Conservation (phyloP, 2,329 filamentous ascomycete genomes). For the Amylocarpus encephaloides region DNA sequence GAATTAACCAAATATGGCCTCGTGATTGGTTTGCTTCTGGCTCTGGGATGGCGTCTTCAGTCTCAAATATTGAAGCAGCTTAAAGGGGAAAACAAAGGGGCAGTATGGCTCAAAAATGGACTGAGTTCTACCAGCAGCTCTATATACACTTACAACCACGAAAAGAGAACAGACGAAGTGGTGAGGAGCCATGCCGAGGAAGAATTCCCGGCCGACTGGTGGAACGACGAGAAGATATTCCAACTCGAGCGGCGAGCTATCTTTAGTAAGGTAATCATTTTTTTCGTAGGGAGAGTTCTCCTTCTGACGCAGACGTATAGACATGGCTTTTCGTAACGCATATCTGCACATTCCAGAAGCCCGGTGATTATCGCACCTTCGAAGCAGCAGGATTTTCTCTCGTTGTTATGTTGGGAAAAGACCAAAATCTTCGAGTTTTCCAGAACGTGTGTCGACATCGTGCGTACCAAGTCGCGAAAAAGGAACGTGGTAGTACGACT, state of each 20-base stretch:
- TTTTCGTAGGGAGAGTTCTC: not conserved
- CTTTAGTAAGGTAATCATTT: slow-evolving; percentile 24
- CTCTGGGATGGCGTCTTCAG: too few relatives aligned
- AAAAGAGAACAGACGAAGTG: too few relatives aligned
- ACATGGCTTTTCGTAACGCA: slow-evolving; percentile 27
- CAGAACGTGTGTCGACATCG: slow-evolving; percentile 30
- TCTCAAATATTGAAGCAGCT: too few relatives aligned
- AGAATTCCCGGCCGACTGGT: slow-evolving; percentile 13
- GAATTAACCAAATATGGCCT: too few relatives aligned
- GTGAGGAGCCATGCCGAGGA: too few relatives aligned
- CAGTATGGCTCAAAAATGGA: too few relatives aligned
- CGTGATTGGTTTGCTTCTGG: too few relatives aligned
- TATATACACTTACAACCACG: too few relatives aligned
- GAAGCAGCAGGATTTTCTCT: slow-evolving; percentile 25
- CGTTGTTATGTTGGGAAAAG: slow-evolving; percentile 27
- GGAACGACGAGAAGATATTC: slow-evolving; percentile 21
- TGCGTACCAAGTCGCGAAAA: slow-evolving; percentile 27
- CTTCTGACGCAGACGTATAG: slow-evolving; percentile 7
- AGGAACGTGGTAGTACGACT: slow-evolving; percentile 24
- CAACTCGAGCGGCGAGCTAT: slow-evolving; percentile 25
- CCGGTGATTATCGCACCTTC: slow-evolving; percentile 28
- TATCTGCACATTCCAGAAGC: slow-evolving; percentile 22
- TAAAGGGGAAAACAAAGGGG: too few relatives aligned
- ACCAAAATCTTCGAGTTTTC: slow-evolving; percentile 23
- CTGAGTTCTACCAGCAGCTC: too few relatives aligned